These are phyloP conservation scores for Protoeuglena noctilucae DNA, from an alignment of 139 green algal genomes.

Conservation along the genomic window DNA sequence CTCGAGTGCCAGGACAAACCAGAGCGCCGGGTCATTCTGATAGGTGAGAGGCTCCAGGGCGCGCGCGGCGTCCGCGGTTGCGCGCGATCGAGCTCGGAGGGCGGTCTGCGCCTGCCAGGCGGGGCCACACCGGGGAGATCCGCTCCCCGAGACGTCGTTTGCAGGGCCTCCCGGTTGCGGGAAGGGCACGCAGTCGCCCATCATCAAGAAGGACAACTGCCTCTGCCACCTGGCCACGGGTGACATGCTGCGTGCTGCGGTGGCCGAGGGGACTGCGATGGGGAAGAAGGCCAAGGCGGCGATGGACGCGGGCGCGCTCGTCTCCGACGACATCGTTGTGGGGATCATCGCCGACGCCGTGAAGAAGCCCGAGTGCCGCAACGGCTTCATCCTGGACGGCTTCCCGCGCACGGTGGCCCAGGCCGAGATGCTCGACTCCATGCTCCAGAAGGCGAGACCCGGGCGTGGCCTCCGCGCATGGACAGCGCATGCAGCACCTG, in stretches of 20 bases:
- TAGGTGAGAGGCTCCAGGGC: conserved; percentile 42
- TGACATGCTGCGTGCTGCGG: conserved; percentile 82
- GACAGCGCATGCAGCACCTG: conserved; percentile 29
- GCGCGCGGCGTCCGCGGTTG: neutral
- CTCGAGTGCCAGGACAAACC: conserved; percentile 85
- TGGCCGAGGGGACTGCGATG: conserved; percentile 28
- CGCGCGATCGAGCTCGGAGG: no score
- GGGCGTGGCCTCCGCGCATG: no score
- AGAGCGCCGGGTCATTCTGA: conserved; percentile 83
- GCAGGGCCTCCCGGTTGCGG: conserved; percentile 74
- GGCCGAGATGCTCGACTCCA: conserved; percentile 83
- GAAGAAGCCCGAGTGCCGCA: conserved; percentile 66
- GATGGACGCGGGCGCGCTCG: conserved; percentile 84
- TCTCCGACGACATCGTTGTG: conserved; percentile 92
- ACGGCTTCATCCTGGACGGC: conserved; percentile 94
- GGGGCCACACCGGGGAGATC: no score
- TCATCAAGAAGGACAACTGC: conserved; percentile 91
- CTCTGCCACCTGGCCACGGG: conserved; percentile 93
- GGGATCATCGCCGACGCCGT: conserved; percentile 84
- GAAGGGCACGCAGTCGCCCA: conserved; percentile 85
- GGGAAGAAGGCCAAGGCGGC: conserved; percentile 73
- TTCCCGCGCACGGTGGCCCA: conserved; percentile 76
- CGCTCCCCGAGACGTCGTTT: neutral
- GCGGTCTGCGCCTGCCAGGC: no score
- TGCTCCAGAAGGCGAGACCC: no score